Percentiles rank a stretch among this genome's conserved stretches.
Conservation (phyloP, 1,139 yeast genomes). For the Hyphopichia fennica region DNA sequence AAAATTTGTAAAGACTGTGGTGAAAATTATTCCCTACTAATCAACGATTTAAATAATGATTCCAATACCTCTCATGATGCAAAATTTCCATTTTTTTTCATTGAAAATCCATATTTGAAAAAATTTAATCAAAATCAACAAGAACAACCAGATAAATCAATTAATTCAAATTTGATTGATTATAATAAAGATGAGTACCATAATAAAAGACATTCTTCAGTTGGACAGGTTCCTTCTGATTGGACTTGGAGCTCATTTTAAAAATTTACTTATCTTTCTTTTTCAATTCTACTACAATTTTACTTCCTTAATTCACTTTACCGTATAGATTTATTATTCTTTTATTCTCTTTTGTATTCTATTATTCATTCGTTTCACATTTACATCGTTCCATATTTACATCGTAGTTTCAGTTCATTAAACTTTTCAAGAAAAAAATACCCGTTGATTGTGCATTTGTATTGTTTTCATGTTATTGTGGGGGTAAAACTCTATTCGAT, state of each 20-base stretch:
- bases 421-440: too few species aligned
- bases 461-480: too few species aligned
- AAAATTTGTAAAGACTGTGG: slow-evolving; percentile 44
- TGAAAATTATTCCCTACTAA: slow-evolving; percentile 27
- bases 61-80: slow-evolving; percentile 8
- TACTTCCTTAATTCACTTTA: too few species aligned
- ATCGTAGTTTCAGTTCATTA: too few species aligned
- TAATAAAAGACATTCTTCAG: slow-evolving; percentile 8
- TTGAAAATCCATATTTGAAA: slow-evolving; percentile 39
- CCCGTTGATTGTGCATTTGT: too few species aligned
- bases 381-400: too few species aligned
- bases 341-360: too few species aligned
- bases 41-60: slow-evolving; percentile 29
- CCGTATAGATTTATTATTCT: too few species aligned
- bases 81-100: slow-evolving; percentile 27
- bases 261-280: too few species aligned
- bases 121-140: not conserved
- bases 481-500: too few species aligned
- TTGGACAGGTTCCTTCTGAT: slow-evolving; percentile 28
- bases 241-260: slow-evolving; percentile 52
- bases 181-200: slow-evolving; percentile 1
- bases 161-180: not conserved
- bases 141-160: not conserved
- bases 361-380: too few species aligned
- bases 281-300: too few species aligned